A percentile compares a stretch with the other conserved stretches of the same genome.
These are phyloP conservation scores for Ogataea populi-albae DNA, from an alignment of 805 yeast genomes.

Conservation along the genomic window DNA sequence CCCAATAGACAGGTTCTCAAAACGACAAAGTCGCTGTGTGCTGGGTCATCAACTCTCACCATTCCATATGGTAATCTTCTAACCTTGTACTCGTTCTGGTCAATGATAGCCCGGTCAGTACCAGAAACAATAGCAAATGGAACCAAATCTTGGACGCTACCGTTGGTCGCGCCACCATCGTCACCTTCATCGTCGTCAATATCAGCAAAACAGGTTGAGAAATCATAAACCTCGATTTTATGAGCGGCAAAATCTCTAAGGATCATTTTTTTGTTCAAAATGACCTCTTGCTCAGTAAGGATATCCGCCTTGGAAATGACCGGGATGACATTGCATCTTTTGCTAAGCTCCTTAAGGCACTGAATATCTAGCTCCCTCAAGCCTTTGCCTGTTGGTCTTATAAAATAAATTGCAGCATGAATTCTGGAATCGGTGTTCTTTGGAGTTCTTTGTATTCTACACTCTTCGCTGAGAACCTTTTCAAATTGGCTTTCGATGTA, in stretches of 20 bases:
- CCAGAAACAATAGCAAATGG: constrained; percentile 95
- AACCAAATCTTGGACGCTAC: constrained; percentile 33
- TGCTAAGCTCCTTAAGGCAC: constrained; percentile 62
- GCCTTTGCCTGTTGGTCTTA: constrained; percentile 67
- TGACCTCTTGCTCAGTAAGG: constrained; percentile 51
- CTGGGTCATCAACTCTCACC: constrained; percentile 78
- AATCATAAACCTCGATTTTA: constrained; percentile 29
- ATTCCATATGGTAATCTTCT: constrained; percentile 85
- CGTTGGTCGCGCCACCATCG: constrained; percentile 8
- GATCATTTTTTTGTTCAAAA: constrained; percentile 43
- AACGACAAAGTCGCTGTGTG: constrained; percentile 74
- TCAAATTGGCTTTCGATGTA: constrained; percentile 76
- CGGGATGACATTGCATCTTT: constrained; percentile 77
- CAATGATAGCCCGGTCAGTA: constrained; percentile 61
- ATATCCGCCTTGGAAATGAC: constrained; percentile 79
- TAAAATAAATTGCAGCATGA: constrained; percentile 82
- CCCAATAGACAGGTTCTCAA: constrained; percentile 74
- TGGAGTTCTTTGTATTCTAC: constrained; percentile 47
- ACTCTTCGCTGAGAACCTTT: constrained; percentile 69
- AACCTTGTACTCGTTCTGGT: constrained; percentile 72
- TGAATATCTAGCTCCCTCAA: constrained; percentile 67
- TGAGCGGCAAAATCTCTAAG: constrained; percentile 38
- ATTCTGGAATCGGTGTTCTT: constrained; percentile 61
- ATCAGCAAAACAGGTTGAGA: constrained; percentile 31
- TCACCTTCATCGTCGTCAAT: constrained; percentile 25